Percentiles rank a stretch among this genome's conserved stretches.
phyloP scores from a whole-genome alignment of 2,329 filamentous ascomycete genomes.

The Penicillium aurantiogriseum region DNA sequence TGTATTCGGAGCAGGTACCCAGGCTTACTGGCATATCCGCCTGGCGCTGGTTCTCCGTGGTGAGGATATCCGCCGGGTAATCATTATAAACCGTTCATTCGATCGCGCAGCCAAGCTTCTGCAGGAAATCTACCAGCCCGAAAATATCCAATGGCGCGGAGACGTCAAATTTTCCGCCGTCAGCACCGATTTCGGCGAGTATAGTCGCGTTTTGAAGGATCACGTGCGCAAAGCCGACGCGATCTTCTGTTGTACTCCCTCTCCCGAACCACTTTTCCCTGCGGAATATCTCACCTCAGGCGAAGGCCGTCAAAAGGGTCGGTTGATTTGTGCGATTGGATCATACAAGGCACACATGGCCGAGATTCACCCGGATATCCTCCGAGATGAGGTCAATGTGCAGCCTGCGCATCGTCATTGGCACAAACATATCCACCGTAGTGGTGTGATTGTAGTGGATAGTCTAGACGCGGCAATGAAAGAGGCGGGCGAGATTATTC shows the following conservation, averaged over 20 bases:
- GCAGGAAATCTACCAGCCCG: slow-evolving; percentile 54
- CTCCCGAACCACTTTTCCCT: slow-evolving; percentile 72
- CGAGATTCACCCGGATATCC: slow-evolving; percentile 75
- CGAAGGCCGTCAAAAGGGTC: slow-evolving; percentile 46
- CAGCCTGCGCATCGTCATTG: slow-evolving; percentile 47
- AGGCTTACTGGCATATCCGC: slow-evolving; percentile 93
- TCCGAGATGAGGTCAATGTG: slow-evolving; percentile 61
- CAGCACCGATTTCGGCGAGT: slow-evolving; percentile 70
- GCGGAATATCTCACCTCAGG: slow-evolving; percentile 65
- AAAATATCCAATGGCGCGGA: slow-evolving; percentile 60
- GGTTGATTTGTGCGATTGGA: slow-evolving; percentile 46
- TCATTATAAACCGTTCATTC: slow-evolving; percentile 73
- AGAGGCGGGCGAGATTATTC: slow-evolving; percentile 83
- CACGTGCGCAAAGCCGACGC: slow-evolving; percentile 70
- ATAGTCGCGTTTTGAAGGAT: slow-evolving; percentile 64
- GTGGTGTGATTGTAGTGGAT: slow-evolving; percentile 61
- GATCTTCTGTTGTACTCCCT: slow-evolving; percentile 87
- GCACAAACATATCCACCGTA: slow-evolving; percentile 53
- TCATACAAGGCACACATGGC: slow-evolving; percentile 69
- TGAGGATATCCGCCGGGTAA: slow-evolving; percentile 70
- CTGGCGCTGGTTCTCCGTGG: slow-evolving; percentile 69
- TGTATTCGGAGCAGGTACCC: slow-evolving; percentile 83
- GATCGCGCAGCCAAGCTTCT: slow-evolving; percentile 49
- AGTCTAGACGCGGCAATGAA: slow-evolving; percentile 75
- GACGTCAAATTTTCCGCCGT: slow-evolving; percentile 67